Evolutionary conservation across 1,284 basidiomycete species (phyloP).

Genomic region (Amylostereum areolatum): DNA sequence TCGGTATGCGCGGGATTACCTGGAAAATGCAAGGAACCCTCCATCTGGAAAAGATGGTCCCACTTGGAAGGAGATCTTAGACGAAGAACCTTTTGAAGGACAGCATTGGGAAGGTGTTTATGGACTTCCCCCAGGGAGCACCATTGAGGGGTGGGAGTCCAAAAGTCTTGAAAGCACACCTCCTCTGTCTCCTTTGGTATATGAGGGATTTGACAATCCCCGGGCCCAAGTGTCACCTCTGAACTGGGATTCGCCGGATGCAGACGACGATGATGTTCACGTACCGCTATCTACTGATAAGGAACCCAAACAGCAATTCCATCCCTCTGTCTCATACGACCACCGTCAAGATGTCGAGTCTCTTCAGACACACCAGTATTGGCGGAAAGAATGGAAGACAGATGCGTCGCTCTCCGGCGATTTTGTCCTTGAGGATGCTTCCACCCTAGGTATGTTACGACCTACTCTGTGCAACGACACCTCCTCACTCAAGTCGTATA

Average conservation of each 20-base stretch:
- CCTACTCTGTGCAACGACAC: neutral
- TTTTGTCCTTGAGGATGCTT: constrained; percentile 61
- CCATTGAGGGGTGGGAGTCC: constrained; percentile 35
- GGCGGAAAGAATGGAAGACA: constrained; percentile 56
- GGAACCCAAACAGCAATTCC: neutral
- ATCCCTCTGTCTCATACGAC: constrained; percentile 20
- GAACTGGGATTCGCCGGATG: neutral
- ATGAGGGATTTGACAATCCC: constrained; percentile 32
- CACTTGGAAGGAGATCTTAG: constrained; percentile 71
- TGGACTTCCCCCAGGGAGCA: constrained; percentile 36
- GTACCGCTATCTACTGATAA: neutral
- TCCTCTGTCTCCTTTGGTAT: constrained; percentile 43
- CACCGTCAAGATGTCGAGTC: constrained; percentile 50
- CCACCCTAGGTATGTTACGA: constrained; percentile 50
- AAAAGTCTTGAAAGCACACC: constrained; percentile 39
- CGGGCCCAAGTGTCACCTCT: constrained; percentile 30
- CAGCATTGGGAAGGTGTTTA: constrained; percentile 71
- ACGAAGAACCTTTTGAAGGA: constrained; percentile 72
- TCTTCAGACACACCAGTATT: constrained; percentile 59
- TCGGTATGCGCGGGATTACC: constrained; percentile 42
- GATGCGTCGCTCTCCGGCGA: constrained; percentile 33
- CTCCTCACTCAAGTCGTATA: neutral
- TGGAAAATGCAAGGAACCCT: constrained; percentile 43
- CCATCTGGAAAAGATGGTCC: constrained; percentile 32
- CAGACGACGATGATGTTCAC: neutral